Percentiles rank a stretch among this genome's conserved stretches.
Evolutionary conservation across 176 grass and related monocot species (phyloP).

Genomic region (Cymbopogon citratus): DNA sequence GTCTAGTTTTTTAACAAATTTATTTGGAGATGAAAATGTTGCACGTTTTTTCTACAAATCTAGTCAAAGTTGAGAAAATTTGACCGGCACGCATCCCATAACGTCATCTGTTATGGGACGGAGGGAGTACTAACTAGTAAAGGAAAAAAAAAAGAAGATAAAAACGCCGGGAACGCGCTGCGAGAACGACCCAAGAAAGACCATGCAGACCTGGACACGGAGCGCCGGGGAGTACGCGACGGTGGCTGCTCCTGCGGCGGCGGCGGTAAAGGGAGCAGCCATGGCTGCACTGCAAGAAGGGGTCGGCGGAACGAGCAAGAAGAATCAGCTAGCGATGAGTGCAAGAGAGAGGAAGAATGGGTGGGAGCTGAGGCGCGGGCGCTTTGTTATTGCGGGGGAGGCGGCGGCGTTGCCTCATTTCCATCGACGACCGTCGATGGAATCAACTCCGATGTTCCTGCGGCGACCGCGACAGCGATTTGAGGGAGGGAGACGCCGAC

Average conservation of each 20-base stretch:
- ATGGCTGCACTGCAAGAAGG: constrained; percentile 9
- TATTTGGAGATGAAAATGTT: too few relatives aligned
- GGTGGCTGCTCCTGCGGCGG: constrained; percentile 15
- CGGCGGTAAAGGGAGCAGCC: not conserved
- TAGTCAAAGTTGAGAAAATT: too few relatives aligned
- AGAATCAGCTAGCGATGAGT: not conserved
- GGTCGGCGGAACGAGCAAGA: not conserved
- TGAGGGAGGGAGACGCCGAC: not conserved
- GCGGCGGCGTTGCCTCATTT: constrained; percentile 4
- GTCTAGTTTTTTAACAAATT: too few relatives aligned
- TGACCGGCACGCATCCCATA: too few relatives aligned
- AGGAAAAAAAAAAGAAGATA: too few relatives aligned
- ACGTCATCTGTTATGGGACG: too few relatives aligned
- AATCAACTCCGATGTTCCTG: not conserved
- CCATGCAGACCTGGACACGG: constrained; percentile 12
- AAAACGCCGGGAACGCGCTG: not conserved
- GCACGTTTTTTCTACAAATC: too few relatives aligned
- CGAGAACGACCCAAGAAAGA: not conserved
- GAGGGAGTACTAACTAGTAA: not conserved
- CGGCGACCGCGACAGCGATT: not conserved
- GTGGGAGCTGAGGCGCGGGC: not conserved
- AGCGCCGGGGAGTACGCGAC: not conserved
- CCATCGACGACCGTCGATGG: constrained; percentile 28
- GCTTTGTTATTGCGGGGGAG: constrained; percentile 29
- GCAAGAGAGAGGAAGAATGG: not conserved